phyloP scores from a whole-genome alignment of 2,329 filamentous ascomycete genomes.

The Ceratocystis cacaofunesta region DNA sequence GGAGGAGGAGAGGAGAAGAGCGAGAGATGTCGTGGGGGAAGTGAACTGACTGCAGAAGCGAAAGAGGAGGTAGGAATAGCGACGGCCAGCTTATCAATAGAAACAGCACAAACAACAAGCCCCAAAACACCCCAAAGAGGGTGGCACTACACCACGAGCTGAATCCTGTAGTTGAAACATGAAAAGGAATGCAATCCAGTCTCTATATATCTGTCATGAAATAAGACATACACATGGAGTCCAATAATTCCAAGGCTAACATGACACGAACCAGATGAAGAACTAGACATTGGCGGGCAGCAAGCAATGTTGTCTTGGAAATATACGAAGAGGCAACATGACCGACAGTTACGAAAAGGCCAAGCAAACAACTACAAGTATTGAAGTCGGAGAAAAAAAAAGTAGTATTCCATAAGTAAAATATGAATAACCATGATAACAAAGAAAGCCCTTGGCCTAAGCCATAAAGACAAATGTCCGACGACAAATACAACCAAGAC shows the following conservation, averaged over 20 bases:
- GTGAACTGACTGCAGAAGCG: too few species aligned
- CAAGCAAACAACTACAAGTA: neutral
- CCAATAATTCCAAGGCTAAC: neutral
- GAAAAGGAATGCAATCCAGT: too few species aligned
- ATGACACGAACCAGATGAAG: neutral
- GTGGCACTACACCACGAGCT: too few species aligned
- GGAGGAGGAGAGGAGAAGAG: neutral
- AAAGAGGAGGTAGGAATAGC: neutral
- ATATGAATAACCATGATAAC: constrained; percentile 2
- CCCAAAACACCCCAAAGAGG: neutral
- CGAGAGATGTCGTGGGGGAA: neutral
- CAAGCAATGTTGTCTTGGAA: neutral
- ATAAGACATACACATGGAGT: neutral
- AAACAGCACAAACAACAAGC: neutral
- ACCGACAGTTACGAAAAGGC: neutral
- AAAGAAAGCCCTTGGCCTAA: neutral
- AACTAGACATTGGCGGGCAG: neutral
- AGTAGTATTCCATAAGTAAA: neutral
- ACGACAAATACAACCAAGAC: too few species aligned
- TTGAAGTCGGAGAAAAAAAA: neutral
- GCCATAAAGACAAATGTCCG: too few species aligned
- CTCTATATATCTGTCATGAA: neutral
- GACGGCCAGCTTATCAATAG: too few species aligned
- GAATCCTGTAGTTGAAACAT: too few species aligned
- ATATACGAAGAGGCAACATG: neutral